These are phyloP conservation scores for Yueomyces sp. DNA, from an alignment of 805 yeast genomes.

Conservation along the genomic window DNA sequence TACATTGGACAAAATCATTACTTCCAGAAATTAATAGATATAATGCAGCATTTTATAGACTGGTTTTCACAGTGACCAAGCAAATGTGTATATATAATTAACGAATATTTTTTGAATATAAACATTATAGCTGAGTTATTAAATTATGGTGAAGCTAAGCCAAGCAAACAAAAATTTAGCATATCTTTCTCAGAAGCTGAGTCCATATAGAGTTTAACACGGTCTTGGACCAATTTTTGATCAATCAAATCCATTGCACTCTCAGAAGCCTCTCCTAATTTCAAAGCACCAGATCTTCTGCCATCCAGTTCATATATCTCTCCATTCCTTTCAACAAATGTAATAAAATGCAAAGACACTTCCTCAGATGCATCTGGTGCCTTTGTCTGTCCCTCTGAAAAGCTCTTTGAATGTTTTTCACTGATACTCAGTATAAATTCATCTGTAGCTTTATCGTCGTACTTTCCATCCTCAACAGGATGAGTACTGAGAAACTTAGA, in stretches of 20 bases:
- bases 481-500: conserved; percentile 6
- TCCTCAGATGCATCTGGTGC: conserved; percentile 47
- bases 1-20: too few relatives aligned
- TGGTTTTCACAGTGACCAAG: too few relatives aligned
- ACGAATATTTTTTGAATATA: too few relatives aligned
- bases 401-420: conserved; percentile 10
- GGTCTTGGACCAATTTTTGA: conserved; percentile 34
- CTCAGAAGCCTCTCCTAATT: conserved; percentile 30
- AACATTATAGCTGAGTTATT: too few relatives aligned
- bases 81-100: too few relatives aligned
- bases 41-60: too few relatives aligned
- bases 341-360: conserved; percentile 62
- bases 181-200: conserved; percentile 45
- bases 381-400: conserved; percentile 45
- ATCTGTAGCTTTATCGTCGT: conserved; percentile 29
- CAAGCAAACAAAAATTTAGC: conserved; percentile 64
- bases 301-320: conserved; percentile 82
- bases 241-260: conserved; percentile 35
- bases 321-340: conserved; percentile 47
- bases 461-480: conserved; percentile 27
- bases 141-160: conserved; percentile 42
- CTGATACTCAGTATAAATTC: conserved; percentile 16
- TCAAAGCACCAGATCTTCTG: conserved; percentile 62
- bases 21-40: too few relatives aligned
- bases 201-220: conserved; percentile 56